Base-by-base conservation (phyloP, 371 early-diverging fungal species). In the Lichtheimia ramosa region DNA sequence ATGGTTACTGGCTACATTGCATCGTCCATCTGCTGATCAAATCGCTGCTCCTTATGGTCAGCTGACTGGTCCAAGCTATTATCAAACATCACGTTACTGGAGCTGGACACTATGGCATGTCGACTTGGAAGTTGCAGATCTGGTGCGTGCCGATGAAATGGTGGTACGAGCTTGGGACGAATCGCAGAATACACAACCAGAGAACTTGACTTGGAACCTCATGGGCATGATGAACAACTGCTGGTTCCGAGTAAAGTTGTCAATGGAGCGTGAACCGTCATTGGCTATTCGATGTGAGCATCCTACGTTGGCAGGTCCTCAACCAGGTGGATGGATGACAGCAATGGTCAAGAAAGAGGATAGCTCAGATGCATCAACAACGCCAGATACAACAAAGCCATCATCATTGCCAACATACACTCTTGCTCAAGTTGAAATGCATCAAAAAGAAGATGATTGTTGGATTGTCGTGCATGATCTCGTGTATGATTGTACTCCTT, bases 401-500 rank as follows among this genome's bases (percentile, higher is more conserved):
- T 24, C 40, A 5, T n/a, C 55, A 14, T 46, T 69, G 5, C 54
- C 54, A 13, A 42, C 43, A 5, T 74, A 54, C 54, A 87, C 89
- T 1, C 71, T 79, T 56, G 84, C 82, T 15, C 87, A 95, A 58
- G 76, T 97, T 7, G 74, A 84, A 12, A 59, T 75, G 66, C 96
- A 97, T 72, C 79, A 79, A 23, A 75, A 66, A 43, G 71, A 77
- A 58, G 79, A 84, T 21, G 94, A 95, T 65, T 77, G 86, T 61
- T 97, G 97, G 97, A 89, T 95, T 61, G 83, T 90, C 20, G 71
- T 93, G 20, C 63, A 73, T 24, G 88, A 86, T 48, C 87, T 86
- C 54, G 93, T 97, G 0, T 97, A 95, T 68, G 93, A 98, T 70
- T 83, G 89, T 48, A 95, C 98, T 10, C 71, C 77, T 5, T 97